Conservation (phyloP, 495 filamentous ascomycete genomes). For the Lasiosphaeriaceae sp. region DNA sequence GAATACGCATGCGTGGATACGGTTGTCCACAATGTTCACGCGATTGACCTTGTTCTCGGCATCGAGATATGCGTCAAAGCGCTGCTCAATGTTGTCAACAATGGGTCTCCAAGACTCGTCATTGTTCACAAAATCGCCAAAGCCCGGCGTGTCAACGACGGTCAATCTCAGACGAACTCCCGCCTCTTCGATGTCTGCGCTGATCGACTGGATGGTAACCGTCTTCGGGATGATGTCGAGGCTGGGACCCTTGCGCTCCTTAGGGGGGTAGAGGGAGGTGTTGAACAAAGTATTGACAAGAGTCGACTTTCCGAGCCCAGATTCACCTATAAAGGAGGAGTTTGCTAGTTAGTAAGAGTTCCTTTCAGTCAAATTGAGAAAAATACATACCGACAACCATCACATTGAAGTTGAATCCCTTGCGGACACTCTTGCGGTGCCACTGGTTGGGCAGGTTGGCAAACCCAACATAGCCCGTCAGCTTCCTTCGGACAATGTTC, state of each 20-base stretch:
- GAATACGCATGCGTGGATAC: conserved; percentile 97
- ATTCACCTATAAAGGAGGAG: conserved; percentile 68
- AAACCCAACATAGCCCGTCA: conserved; percentile 97
- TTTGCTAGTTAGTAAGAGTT: background rate
- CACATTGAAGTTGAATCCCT: conserved; percentile 99
- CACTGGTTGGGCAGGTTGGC: conserved; percentile 99
- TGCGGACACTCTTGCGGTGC: conserved; percentile 99
- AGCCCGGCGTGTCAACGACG: conserved; percentile 96
- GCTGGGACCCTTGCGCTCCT: conserved; percentile 93
- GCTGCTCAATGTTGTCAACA: conserved; percentile 98
- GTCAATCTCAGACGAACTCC: conserved; percentile 95
- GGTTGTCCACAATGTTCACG: conserved; percentile 99
- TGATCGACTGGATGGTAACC: conserved; percentile 96
- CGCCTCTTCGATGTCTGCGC: conserved; percentile 98
- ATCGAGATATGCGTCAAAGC: conserved; percentile 96
- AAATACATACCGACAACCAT: conserved; percentile 89
- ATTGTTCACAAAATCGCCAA: conserved; percentile 99
- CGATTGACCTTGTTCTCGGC: conserved; percentile 99
- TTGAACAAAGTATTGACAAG: conserved; percentile 99
- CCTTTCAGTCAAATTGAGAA: background rate
- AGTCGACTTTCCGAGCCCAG: conserved; percentile 96
- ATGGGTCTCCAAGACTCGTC: conserved; percentile 99
- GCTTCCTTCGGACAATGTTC: conserved; percentile 96
- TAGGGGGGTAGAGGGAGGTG: conserved; percentile 96
- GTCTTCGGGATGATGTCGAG: conserved; percentile 99